Base-by-base conservation (phyloP, 2,329 filamentous ascomycete genomes). In the Paecilomyces dactylethromorphus region DNA sequence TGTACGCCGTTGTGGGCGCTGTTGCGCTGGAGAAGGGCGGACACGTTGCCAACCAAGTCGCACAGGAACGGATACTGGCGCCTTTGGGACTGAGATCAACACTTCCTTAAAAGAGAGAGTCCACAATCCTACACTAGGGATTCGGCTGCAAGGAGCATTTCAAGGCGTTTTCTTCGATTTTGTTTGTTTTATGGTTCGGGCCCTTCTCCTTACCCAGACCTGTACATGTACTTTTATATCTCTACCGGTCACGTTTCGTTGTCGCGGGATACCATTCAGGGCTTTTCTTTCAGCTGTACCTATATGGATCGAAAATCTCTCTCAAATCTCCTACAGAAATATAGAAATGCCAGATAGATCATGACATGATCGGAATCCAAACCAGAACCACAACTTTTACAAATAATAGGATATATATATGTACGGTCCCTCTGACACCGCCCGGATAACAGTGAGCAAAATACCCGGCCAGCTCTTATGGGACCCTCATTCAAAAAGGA, bases 1-100 rank as follows among this genome's bases (percentile, higher is more conserved):
- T 99, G 58, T 91, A 92, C 71, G 91, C 92, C 53, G 88, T 99
- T 58, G 78, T 97, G 52, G 94, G 94, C 22, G 94, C 94, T 11
- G 76, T 99, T 56, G 87, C 91, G n/a, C 79, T 99, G 69, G 91
- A 97, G 74, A 87, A 89, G 65, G 94, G 94, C 53, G 89, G 88
- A 39, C 86, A 87, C 52, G 84, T 89, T 58, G 92, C 93, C 59
- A 88, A 87, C 63, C 82, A 84, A 72, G 76, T 95, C 56, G 86
- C 90, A 53, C 85, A 86, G 70, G 89, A 96, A 66, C 86, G 87
- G 74, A 87, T 96, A 73, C 75, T 96, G 68, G 79, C 74, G 63
- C 78, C 77, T 24, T 66, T 80, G 62, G 78, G 78, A 29, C 64
- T 79, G 62, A 52, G 52, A 45, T 39, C 50, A 22, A 58, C 51